Evolutionary conservation across 306 rosid species (phyloP).

Genomic region (Gleditsia sinensis): DNA sequence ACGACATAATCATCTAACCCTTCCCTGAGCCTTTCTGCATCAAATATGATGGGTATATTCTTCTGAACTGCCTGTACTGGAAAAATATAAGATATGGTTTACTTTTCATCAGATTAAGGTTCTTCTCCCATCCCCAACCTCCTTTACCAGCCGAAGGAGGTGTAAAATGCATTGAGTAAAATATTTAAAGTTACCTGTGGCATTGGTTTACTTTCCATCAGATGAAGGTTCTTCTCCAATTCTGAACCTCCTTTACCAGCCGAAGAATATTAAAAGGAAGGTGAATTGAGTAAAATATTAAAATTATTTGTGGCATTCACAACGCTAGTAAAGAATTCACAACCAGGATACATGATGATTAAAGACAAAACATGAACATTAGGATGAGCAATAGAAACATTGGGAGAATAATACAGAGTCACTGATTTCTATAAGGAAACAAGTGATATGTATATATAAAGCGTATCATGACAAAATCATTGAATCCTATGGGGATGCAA

Average conservation of each 20-base stretch:
- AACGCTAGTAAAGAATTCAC: too few relatives aligned
- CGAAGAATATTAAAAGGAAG: background rate
- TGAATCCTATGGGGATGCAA: too few relatives aligned
- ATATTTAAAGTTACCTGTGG: background rate
- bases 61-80: conserved; percentile 70
- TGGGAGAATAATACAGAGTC: background rate
- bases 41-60: conserved; percentile 76
- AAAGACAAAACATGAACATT: conserved; percentile 1
- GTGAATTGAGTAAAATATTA: conserved; percentile 1
- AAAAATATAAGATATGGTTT: conserved; percentile 40
- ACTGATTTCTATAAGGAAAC: too few relatives aligned
- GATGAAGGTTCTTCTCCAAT: conserved; percentile 10
- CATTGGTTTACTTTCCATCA: conserved; percentile 32
- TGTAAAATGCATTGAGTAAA: conserved; percentile 3
- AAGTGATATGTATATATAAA: too few relatives aligned
- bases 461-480: too few relatives aligned
- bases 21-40: conserved; percentile 90
- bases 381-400: background rate
- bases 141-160: background rate
- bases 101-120: conserved; percentile 27
- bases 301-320: background rate
- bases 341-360: background rate
- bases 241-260: background rate
- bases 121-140: background rate
- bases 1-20: conserved; percentile 75